phyloP scores from a whole-genome alignment of 257 asterid species.

The Schizonepeta tenuifolia region DNA sequence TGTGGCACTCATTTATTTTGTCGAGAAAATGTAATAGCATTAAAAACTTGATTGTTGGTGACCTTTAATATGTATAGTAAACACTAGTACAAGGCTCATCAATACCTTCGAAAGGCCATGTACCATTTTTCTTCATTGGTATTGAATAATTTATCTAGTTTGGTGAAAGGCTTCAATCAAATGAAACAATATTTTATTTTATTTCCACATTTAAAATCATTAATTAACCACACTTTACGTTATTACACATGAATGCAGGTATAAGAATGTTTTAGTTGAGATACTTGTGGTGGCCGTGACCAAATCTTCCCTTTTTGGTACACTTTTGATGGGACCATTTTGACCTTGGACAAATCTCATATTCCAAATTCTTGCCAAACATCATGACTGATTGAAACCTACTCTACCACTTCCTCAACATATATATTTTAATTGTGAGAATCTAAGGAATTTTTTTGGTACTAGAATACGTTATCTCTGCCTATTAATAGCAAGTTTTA shows the following conservation, averaged over 20 bases:
- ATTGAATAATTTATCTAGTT: constrained; percentile 8
- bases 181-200: background rate
- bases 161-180: constrained; percentile 27
- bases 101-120: constrained; percentile 29
- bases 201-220: background rate
- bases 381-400: constrained; percentile 32
- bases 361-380: constrained; percentile 29
- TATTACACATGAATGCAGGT: constrained; percentile 7
- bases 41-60: constrained; percentile 19
- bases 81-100: constrained; percentile 8
- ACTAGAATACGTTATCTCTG: background rate
- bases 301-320: constrained; percentile 36
- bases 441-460: background rate
- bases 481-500: background rate
- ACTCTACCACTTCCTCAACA: constrained; percentile 18
- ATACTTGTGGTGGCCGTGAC: constrained; percentile 27
- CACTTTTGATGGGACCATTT: constrained; percentile 32
- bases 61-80: background rate
- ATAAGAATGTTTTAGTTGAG: constrained; percentile 34
- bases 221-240: constrained; percentile 13
- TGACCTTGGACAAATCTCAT: constrained; percentile 6
- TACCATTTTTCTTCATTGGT: constrained; percentile 12
- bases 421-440: constrained; percentile 5
- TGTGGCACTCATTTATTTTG: background rate
- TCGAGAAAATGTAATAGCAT: background rate